These are phyloP conservation scores for Aspergillus sergii DNA, from an alignment of 2,329 filamentous ascomycete species.

Conservation along the genomic window DNA sequence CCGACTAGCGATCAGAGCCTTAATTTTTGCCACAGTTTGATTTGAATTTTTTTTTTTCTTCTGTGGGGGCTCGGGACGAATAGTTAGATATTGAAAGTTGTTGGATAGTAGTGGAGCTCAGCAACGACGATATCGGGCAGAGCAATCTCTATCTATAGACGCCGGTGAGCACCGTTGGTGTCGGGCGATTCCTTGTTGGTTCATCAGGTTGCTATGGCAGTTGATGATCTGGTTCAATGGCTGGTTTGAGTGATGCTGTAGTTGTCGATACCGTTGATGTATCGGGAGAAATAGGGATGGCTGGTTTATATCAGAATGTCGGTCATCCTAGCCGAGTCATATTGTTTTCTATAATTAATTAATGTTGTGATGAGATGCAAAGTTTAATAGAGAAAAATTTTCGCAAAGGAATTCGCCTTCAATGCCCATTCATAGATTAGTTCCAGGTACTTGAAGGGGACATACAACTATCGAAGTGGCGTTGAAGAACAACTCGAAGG, in stretches of 20 bases:
- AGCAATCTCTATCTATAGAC: conserved; percentile 1
- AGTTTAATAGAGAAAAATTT: background rate
- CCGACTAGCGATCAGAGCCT: background rate
- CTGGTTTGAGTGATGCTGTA: background rate
- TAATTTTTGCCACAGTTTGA: background rate
- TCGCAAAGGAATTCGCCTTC: background rate
- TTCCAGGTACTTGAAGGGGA: background rate
- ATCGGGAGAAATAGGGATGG: background rate
- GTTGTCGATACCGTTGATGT: background rate
- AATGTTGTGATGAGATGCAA: background rate
- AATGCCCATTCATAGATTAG: background rate
- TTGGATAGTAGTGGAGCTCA: background rate
- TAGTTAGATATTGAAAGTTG: background rate
- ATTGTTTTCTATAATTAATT: background rate
- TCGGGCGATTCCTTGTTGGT: background rate
- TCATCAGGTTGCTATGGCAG: background rate
- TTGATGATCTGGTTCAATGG: background rate
- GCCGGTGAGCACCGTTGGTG: background rate
- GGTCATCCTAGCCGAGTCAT: background rate
- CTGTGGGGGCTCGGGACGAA: background rate
- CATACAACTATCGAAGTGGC: background rate
- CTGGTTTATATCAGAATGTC: background rate
- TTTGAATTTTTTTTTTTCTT: background rate
- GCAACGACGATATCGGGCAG: background rate
- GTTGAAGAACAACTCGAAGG: background rate